phyloP scores from a whole-genome alignment of 441 rosid species.

The Brassica hybrid region DNA sequence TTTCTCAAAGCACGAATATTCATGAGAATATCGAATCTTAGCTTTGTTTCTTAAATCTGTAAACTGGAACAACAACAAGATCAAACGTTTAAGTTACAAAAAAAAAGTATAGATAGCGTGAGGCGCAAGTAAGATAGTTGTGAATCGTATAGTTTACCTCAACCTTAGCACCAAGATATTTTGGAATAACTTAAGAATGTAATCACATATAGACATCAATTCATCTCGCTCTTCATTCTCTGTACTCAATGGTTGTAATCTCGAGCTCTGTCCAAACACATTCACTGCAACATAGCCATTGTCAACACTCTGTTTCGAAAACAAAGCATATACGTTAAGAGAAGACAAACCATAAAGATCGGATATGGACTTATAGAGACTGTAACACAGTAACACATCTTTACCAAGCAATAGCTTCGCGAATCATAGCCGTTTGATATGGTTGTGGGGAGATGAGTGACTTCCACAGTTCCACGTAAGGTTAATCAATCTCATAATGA shows the following conservation, averaged over 20 bases:
- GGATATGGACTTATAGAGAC: slow-evolving; percentile 69
- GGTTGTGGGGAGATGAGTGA: not conserved
- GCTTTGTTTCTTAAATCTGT: slow-evolving; percentile 58
- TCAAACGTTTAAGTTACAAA: not conserved
- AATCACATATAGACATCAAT: slow-evolving; percentile 67
- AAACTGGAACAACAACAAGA: not conserved
- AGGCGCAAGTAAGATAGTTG: slow-evolving; percentile 3
- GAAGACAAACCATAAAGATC: slow-evolving; percentile 60
- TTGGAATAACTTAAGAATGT: slow-evolving; percentile 54
- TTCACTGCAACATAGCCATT: slow-evolving; percentile 48
- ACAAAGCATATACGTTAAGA: slow-evolving; percentile 12
- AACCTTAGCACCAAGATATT: slow-evolving; percentile 55
- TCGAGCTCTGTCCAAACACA: slow-evolving; percentile 63
- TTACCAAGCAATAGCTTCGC: slow-evolving; percentile 67
- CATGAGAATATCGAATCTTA: slow-evolving; percentile 61
- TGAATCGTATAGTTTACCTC: slow-evolving; percentile 46
- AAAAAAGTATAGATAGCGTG: not conserved
- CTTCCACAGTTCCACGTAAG: not conserved
- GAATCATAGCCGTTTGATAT: not conserved
- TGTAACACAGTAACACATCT: slow-evolving; percentile 70
- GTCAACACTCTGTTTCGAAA: slow-evolving; percentile 20
- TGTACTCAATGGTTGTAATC: slow-evolving; percentile 58
- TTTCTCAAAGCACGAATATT: slow-evolving; percentile 69
- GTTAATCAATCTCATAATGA: too few species aligned
- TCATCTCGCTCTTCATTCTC: slow-evolving; percentile 76